Base-by-base conservation (phyloP, 176 grass and related monocot genomes). In the Eragrostis nindensis region DNA sequence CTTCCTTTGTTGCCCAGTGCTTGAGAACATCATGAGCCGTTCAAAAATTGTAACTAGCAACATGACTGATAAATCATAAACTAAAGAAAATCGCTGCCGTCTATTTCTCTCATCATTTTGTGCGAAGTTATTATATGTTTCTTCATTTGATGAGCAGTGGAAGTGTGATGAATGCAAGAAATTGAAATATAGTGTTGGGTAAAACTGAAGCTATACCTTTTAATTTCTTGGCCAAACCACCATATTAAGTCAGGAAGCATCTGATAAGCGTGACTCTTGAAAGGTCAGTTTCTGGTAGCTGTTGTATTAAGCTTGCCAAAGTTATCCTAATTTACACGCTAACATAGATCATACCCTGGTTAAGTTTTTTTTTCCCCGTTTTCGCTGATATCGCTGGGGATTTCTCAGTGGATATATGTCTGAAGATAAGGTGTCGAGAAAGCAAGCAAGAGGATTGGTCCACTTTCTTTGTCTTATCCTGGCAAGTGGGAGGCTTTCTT, bases 351-450 rank as follows among this genome's bases (percentile, higher is more conserved):
- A 57, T 69, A 69, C 62, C 52, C 50, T 36, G 70, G 70, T 15
- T 70, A 9, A 24, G n/a, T 40, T 5, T 11, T 38, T 65, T 55
- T 30, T 25, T 11, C n/a, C n/a, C n/a, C 16, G 18, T 67, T 62
- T 73, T 22, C 62, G 13, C 24, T n/a, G 47, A 42, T 76, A 70
- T 71, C 56, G 43, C 45, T 49, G 65, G 2, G n/a, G 18, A 45
- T 71, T 66, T 89, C 56, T 76, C 27, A 4, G 17, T 66, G 39
- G 71, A 81, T 85, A 81, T 85, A 81, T 85, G 77, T 81, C 46
- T 50, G 46, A 64, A 80, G 82, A 80, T 84, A 80, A 84, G 81
- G 82, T 85, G 70, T 44, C 14, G 47, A 48, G 45, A 89, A 80
- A 89, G 82, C 11, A 36, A 84, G 36, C 42, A 62, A 52, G 26